Evolutionary conservation across 1,284 basidiomycete species (phyloP).

Genomic region (Leccinum variabile): DNA sequence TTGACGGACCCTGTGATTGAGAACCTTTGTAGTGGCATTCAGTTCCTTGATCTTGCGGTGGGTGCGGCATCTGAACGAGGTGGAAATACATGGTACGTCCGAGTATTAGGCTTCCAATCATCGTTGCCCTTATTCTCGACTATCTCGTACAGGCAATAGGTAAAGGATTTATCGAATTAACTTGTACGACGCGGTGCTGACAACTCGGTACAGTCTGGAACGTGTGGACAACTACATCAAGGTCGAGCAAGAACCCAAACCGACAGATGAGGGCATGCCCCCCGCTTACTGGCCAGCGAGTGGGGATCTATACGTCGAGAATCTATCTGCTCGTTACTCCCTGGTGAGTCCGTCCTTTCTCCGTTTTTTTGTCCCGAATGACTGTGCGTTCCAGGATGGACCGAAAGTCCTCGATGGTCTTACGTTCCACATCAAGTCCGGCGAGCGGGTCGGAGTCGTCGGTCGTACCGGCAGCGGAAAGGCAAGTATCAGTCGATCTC

Average conservation of each 20-base stretch:
- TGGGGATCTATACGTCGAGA: not conserved
- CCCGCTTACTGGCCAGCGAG: not conserved
- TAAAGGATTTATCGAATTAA: not conserved
- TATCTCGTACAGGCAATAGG: not conserved
- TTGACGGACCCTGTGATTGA: not conserved
- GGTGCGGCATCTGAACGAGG: slow-evolving; percentile 53
- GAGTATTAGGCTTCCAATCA: not conserved
- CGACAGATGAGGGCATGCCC: not conserved
- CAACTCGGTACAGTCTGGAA: not conserved
- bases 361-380: not conserved
- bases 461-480: no score
- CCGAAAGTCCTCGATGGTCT: no score
- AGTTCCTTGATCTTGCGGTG: slow-evolving; percentile 54
- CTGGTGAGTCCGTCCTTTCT: not conserved
- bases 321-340: slow-evolving; percentile 4
- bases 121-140: not conserved
- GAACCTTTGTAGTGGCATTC: slow-evolving; percentile 44
- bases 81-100: slow-evolving; percentile 56
- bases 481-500: no score
- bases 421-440: no score
- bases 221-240: not conserved
- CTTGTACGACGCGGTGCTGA: not conserved
- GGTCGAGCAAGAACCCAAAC: not conserved
- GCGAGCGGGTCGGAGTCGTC: no score
- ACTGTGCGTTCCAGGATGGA: not conserved